Conservation (phyloP, 148 eudicot species). For the Selenicereus undatus region DNA sequence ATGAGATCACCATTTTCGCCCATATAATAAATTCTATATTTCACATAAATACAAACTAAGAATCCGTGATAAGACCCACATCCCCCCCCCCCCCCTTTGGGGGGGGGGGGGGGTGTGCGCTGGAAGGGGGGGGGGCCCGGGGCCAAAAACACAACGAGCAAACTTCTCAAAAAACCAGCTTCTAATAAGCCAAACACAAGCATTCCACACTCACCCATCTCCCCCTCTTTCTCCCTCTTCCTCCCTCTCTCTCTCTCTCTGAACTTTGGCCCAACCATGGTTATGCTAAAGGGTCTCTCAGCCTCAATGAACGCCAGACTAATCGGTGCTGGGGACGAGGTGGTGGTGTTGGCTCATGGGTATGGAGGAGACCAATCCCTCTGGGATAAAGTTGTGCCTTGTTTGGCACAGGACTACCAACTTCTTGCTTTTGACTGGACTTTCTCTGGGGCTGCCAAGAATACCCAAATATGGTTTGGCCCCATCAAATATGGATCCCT, state of each 20-base stretch:
- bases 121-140: constrained; percentile 15
- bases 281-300: constrained; percentile 37
- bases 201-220: neutral
- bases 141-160: constrained; percentile 13
- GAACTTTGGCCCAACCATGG: constrained; percentile 36
- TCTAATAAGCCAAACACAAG: neutral
- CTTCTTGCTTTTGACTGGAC: constrained; percentile 76
- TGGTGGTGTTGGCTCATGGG: constrained; percentile 73
- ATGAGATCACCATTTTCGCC: no score
- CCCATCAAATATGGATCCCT: constrained; percentile 39
- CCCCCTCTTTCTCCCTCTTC: neutral
- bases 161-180: constrained; percentile 1
- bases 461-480: constrained; percentile 37
- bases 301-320: constrained; percentile 59
- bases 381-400: constrained; percentile 69
- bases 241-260: no score
- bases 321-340: constrained; percentile 53
- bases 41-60: no score
- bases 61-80: neutral
- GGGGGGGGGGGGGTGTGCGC: constrained; percentile 7
- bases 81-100: constrained; percentile 5
- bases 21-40: no score
- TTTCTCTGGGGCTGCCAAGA: constrained; percentile 44
- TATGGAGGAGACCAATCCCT: constrained; percentile 72
- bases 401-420: constrained; percentile 34